Conservation (phyloP, 345 rosid species). For the Acer yangbiense region DNA sequence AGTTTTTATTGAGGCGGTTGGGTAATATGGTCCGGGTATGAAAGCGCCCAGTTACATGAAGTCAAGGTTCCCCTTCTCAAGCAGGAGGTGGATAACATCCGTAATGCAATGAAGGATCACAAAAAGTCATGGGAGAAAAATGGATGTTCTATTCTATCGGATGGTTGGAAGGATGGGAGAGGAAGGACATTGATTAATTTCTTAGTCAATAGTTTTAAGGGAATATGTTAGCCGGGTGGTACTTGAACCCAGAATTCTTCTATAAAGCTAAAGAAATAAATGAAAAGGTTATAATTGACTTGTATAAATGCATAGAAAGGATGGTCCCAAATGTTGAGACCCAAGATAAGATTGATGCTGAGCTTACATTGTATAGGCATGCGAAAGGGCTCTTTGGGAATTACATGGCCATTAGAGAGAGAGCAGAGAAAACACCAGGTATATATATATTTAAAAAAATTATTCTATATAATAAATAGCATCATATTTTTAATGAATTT, state of each 20-base stretch:
- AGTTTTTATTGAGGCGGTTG: neutral
- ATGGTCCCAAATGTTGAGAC: neutral
- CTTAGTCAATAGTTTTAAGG: neutral
- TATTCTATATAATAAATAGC: too few relatives aligned
- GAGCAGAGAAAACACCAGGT: neutral
- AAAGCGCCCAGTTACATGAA: neutral
- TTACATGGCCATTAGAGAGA: neutral
- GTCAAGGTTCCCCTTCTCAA: neutral
- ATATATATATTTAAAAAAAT: too few relatives aligned
- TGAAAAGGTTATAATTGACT: neutral
- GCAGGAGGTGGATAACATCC: neutral
- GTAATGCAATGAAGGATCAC: neutral
- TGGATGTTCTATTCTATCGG: slow-evolving; percentile 33
- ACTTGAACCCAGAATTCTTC: slow-evolving; percentile 7
- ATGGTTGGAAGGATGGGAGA: slow-evolving; percentile 22
- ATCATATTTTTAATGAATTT: too few relatives aligned
- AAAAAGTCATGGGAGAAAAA: slow-evolving; percentile 15
- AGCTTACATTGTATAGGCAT: neutral
- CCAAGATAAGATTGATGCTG: neutral
- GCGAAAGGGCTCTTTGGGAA: neutral
- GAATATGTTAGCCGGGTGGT: neutral
- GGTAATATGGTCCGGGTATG: neutral
- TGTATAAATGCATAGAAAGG: neutral
- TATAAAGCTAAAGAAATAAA: neutral
- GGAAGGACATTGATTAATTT: slow-evolving; percentile 17